These are phyloP conservation scores for Pigoraptor vietnamica DNA, from an alignment of 78 protist species.

Conservation along the genomic window DNA sequence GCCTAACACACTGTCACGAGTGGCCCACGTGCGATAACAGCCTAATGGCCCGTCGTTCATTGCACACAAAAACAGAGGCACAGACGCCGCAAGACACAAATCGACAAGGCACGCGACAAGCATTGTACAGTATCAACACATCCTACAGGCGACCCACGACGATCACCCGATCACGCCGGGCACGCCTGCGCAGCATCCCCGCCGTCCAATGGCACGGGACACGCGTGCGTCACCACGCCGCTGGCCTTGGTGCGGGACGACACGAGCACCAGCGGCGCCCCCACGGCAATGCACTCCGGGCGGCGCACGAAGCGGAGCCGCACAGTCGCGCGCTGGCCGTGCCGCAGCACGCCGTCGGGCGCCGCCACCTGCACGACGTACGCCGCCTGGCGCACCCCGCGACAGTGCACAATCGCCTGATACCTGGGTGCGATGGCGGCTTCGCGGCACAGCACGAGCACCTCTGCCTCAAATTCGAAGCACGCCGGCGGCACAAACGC, in stretches of 20 bases:
- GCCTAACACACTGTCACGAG: too few species aligned
- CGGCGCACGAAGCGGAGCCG: not conserved
- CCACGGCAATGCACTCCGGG: not conserved
- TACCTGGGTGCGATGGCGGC: not conserved
- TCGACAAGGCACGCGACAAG: not conserved
- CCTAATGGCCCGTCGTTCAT: too few species aligned
- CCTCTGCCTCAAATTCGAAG: not conserved
- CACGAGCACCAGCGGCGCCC: not conserved
- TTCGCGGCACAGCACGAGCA: not conserved
- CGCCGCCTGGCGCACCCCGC: slow-evolving; percentile 1
- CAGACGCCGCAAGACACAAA: too few species aligned
- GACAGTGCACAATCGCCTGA: not conserved
- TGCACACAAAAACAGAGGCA: too few species aligned
- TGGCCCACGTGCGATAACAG: too few species aligned
- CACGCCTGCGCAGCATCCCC: not conserved
- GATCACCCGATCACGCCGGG: not conserved
- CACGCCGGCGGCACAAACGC: not conserved
- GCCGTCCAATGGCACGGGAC: not conserved
- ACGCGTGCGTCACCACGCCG: not conserved
- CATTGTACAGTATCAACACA: not conserved
- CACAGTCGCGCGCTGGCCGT: not conserved
- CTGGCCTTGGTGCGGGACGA: not conserved
- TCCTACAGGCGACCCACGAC: not conserved
- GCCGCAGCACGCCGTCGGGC: not conserved
- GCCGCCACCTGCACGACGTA: not conserved